A percentile compares a stretch with the other conserved stretches of the same genome.
Conservation (phyloP, 2,329 filamentous ascomycete species). For the Fusarium papillatum region DNA sequence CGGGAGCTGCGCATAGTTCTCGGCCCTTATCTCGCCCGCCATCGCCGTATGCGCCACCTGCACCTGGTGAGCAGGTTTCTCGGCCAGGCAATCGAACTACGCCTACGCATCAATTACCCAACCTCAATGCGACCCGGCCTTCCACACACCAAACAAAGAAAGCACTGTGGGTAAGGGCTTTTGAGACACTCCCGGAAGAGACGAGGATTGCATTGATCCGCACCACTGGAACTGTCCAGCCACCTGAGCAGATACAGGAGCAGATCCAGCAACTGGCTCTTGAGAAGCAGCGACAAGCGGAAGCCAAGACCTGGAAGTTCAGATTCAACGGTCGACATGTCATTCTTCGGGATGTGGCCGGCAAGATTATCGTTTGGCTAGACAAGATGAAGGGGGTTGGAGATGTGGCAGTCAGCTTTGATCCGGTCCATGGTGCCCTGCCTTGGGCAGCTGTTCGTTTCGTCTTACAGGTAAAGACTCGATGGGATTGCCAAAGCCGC, state of each 20-base stretch:
- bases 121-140: neutral
- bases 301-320: neutral
- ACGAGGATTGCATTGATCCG: neutral
- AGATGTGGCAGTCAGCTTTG: slow-evolving; percentile 9
- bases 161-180: neutral
- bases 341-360: slow-evolving; percentile 10
- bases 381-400: slow-evolving; percentile 16
- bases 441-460: slow-evolving; percentile 26
- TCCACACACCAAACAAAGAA: neutral
- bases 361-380: slow-evolving; percentile 14
- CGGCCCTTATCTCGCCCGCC: neutral
- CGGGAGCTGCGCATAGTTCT: neutral
- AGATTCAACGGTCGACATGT: slow-evolving; percentile 4
- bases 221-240: neutral
- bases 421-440: slow-evolving; percentile 19
- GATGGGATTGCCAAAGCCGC: neutral
- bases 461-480: neutral
- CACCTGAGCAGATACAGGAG: neutral
- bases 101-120: neutral
- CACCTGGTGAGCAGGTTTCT: neutral
- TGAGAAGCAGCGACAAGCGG: neutral
- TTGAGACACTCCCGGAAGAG: neutral
- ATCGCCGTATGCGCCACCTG: neutral
- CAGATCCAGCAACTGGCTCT: neutral
- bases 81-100: neutral